Evolutionary conservation across 148 eudicot species (phyloP), one percentile per base, ranked within the genome.

Genomic region (Rhododendron ovatum): DNA sequence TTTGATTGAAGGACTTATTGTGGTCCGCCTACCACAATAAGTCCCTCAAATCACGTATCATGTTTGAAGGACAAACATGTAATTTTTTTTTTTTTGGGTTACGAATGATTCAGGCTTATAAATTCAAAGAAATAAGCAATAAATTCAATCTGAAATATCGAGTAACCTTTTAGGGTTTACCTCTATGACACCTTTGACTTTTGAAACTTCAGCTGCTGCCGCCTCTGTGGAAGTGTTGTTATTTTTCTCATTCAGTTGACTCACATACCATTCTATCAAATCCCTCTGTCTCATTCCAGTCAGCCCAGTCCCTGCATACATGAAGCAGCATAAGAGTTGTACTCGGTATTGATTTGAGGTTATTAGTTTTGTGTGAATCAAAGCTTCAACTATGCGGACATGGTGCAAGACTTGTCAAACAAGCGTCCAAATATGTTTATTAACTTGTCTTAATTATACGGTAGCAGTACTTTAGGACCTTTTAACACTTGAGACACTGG

Each of bases 221-320:
- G 93, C 98, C 53, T 93, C 95, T 86, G 81, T 81, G 15, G 98
- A 92, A 73, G 87, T 92, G 88, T 95, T 95, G 86, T 82, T 90
- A 65, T 93, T 91, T 89, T 92, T 93, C 90, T 93, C 93, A 83
- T 93, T 89, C 89, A 94, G 98, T 84, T 95, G 95, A 86, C 82
- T 89, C 9, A 95, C 93, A 78, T 94, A 95, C 98, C 96, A 95
- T 63, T 92, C 90, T 85, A 97, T 94, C 91, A 97, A 83, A 87
- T 97, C 99, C 89, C 90, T 94, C 92, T 97, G 99, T 85, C 91
- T 92, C 93, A 95, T 91, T 83, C 99, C 99, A 74, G 94, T 93
- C 75, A 97, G 87, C 55, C 93, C 95, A 47, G 87, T 83, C 82
- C 95, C 98, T 94, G 89, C 78, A 78, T 28, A 81, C 41, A 50